Evolutionary conservation across 106 monocot species (phyloP), one percentile per base, ranked within the genome.

Genomic region (Hemerocallis citrina): DNA sequence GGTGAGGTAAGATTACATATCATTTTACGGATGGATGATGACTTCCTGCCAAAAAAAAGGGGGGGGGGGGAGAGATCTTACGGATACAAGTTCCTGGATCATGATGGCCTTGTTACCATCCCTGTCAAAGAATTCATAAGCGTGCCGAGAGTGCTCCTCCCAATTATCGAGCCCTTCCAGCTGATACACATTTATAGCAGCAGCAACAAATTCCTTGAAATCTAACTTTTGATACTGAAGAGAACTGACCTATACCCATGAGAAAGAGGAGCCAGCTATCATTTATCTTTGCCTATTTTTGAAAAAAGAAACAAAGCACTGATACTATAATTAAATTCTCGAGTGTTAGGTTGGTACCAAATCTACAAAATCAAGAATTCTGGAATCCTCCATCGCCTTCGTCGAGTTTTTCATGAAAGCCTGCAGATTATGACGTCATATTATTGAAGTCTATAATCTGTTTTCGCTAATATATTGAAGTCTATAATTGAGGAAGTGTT

Each of bases 61-160:
- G n/a, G n/a, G n/a, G n/a, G n/a, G n/a, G n/a, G n/a, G n/a, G n/a
- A n/a, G n/a, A 20, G 4, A 31, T 52, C 52, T 27, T 89, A 89
- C 89, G 69, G 89, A 89, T 59, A 85, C 89, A 52, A 89, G 81
- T 67, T 89, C 89, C 66, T 85, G 85, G 15, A 89, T 89, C 77
- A 81, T 65, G 20, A 89, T 81, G 11, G 81, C 49, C 16, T 76
- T 66, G 68, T 85, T 89, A 8, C 81, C 85, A 33, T 85, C 81
- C 61, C 71, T 77, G 7, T 89, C 85, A 40, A 89, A 89, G 34
- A 89, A 55, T 21, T 89, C 85, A 54, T 78, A 89, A 5, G 78
- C 89, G 10, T 25, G 41, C 12, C 74, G 75, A 36, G 89, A 78
- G 49, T 81, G 89, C 30, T 76, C 75, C 63, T 89, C 89, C 89